phyloP scores from a whole-genome alignment of 164 flowering plant species.

The Magnolia changhungtana region DNA sequence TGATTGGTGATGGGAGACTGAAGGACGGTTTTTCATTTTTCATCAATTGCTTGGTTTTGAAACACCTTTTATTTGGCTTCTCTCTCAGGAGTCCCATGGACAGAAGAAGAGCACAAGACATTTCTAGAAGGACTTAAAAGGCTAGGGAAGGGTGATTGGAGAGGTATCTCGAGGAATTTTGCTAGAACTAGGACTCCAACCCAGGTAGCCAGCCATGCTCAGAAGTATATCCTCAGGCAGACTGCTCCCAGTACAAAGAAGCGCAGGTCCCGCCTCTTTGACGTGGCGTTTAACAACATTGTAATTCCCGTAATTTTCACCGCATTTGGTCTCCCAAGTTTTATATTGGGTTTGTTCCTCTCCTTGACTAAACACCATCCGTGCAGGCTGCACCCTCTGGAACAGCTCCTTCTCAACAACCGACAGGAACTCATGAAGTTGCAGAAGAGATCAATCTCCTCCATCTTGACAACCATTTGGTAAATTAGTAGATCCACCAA shows the following conservation, averaged over 20 bases:
- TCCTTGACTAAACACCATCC: background rate
- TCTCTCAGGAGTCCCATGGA: slow-evolving; percentile 40
- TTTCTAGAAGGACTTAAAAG: slow-evolving; percentile 35
- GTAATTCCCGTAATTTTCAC: slow-evolving; percentile 13
- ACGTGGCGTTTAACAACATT: slow-evolving; percentile 13
- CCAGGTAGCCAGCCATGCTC: slow-evolving; percentile 52
- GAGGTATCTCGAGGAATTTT: slow-evolving; percentile 36
- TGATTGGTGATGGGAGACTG: no score
- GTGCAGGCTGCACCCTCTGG: background rate
- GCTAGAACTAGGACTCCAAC: slow-evolving; percentile 40
- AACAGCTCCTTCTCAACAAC: background rate
- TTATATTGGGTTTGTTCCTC: background rate
- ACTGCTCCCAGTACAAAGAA: slow-evolving; percentile 15
- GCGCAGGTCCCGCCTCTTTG: slow-evolving; percentile 37
- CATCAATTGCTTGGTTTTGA: background rate
- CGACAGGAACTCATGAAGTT: background rate
- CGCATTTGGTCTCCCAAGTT: background rate
- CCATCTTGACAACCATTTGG: background rate
- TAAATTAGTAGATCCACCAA: background rate
- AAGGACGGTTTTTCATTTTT: background rate
- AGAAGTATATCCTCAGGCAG: slow-evolving; percentile 36
- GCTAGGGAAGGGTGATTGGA: slow-evolving; percentile 51
- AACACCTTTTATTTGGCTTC: background rate
- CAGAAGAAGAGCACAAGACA: slow-evolving; percentile 35
- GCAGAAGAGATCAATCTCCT: slow-evolving; percentile 2